These are phyloP conservation scores for Chaetoceros muelleri DNA, from an alignment of 108 stramenopile species.

Conservation along the genomic window DNA sequence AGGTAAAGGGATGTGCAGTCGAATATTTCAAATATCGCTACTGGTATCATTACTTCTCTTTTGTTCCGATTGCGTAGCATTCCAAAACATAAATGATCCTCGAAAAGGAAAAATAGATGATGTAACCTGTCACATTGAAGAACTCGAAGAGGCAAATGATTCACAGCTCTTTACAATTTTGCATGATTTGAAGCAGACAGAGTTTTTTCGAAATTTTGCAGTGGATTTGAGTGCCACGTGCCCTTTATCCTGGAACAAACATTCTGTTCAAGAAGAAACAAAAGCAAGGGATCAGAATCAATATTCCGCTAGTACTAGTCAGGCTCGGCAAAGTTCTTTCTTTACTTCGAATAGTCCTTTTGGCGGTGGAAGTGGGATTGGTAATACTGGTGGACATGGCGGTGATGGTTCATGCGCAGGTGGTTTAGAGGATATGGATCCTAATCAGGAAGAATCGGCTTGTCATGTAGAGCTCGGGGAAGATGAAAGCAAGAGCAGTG, in stretches of 20 bases:
- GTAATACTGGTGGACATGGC: background rate
- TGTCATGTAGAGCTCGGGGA: conserved; percentile 16
- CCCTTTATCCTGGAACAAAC: conserved; percentile 48
- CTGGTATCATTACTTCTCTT: too few species aligned
- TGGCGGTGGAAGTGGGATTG: background rate
- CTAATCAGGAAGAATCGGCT: conserved; percentile 29
- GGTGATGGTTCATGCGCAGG: conserved; percentile 20
- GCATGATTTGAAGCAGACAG: conserved; percentile 46
- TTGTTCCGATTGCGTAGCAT: too few species aligned
- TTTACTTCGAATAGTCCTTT: background rate
- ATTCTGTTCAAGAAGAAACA: conserved; percentile 8
- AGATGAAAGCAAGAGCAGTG: background rate
- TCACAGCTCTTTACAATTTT: conserved; percentile 70
- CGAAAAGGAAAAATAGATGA: conserved; percentile 69
- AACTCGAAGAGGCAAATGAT: conserved; percentile 82
- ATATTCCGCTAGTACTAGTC: background rate
- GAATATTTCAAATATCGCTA: too few species aligned
- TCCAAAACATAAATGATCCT: too few species aligned
- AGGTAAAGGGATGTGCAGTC: too few species aligned
- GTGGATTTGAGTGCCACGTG: conserved; percentile 74
- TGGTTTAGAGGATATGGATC: conserved; percentile 31
- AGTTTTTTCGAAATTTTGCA: conserved; percentile 69
- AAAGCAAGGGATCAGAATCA: background rate
- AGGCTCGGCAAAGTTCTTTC: background rate
- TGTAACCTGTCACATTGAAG: conserved; percentile 68